A percentile compares a stretch with the other conserved stretches of the same genome.
phyloP scores from a whole-genome alignment of 768 basidiomycete genomes.

The Ramaria sp. region DNA sequence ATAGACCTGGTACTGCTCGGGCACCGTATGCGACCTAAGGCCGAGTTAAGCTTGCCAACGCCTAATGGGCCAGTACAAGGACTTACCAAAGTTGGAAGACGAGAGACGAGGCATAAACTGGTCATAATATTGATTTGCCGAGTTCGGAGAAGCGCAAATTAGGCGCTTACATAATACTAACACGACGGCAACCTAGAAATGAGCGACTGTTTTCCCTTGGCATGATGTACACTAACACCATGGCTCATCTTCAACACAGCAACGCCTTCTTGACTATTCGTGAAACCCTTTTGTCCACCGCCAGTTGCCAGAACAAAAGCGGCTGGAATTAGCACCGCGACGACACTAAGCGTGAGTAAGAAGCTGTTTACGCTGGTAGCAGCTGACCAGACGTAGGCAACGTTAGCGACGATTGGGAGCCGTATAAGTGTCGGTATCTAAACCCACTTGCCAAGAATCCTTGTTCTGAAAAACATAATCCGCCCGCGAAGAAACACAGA shows the following conservation, averaged over 20 bases:
- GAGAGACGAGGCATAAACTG: constrained; percentile 67
- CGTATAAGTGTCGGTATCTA: not conserved
- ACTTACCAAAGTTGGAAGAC: constrained; percentile 53
- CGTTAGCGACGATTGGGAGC: not conserved
- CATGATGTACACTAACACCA: constrained; percentile 37
- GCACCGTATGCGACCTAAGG: constrained; percentile 50
- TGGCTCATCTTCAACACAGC: constrained; percentile 65
- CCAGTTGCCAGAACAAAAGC: not conserved
- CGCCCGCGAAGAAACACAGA: constrained; percentile 88
- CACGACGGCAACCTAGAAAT: constrained; percentile 55
- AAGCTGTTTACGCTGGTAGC: constrained; percentile 70
- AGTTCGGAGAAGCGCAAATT: not conserved
- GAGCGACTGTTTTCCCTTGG: not conserved
- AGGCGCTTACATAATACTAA: constrained; percentile 55
- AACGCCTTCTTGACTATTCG: constrained; percentile 19
- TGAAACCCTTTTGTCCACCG: not conserved
- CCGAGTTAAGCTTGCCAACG: not conserved
- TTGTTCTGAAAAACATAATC: constrained; percentile 70
- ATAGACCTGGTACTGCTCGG: too few species aligned
- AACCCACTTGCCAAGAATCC: constrained; percentile 63
- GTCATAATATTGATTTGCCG: not conserved
- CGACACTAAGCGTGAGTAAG: constrained; percentile 66
- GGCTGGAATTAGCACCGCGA: constrained; percentile 62
- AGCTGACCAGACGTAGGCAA: constrained; percentile 27
- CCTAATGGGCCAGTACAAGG: not conserved